Evolutionary conservation across 2,329 filamentous ascomycete species (phyloP), one percentile per base, ranked within the genome.

Genomic region (Biscogniauxia mediterranea): DNA sequence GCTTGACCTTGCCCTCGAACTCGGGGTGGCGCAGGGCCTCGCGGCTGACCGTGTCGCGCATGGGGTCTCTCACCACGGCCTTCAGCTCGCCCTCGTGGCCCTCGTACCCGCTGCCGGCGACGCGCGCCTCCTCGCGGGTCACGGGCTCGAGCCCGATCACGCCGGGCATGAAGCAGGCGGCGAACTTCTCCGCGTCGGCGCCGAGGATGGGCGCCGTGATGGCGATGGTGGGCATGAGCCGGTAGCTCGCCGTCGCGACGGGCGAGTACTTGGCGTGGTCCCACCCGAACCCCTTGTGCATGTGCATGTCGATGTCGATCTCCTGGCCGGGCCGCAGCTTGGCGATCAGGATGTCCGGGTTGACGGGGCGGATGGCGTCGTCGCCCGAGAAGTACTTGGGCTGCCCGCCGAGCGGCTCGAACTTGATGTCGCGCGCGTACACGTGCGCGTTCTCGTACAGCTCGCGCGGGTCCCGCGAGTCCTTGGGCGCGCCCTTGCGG

Each of bases 221-320:
- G 66, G 85, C 84, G 76, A 99, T 98, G 67, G 89, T 89, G 7
- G 95, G 95, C 73, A 99, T 80, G 20, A 99, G 84, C 55, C 95
- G 88, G 80, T 99, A 99, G 23, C 90, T 92, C 2, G 95, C 95
- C 1, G 95, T 97, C 2, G 94, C 93, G 42, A 98, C 95, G 54
- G 95, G 95, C 0, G 92, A 97, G 81, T 95, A 99, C 78, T 99
- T 99, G 69, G 95, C 90, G 76, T 99, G 95, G 77, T 99, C 95
- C 66, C 89, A 87, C 54, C 95, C 95, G 68, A 96, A 88, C 63
- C 96, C 95, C 80, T 97, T 96, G 79, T 96, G 88, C 79, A 94
- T 95, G 81, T 98, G 93, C 85, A 96, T 90, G 68, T 91, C 88
- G 64, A 97, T 81, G 71, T 91, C 85, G 71, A 99, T 91, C 69